Percentiles rank a stretch among this genome's conserved stretches.
These are phyloP conservation scores for Pseudozyma tsukubaensis DNA, from an alignment of 1,284 basidiomycete species.

Conservation along the genomic window DNA sequence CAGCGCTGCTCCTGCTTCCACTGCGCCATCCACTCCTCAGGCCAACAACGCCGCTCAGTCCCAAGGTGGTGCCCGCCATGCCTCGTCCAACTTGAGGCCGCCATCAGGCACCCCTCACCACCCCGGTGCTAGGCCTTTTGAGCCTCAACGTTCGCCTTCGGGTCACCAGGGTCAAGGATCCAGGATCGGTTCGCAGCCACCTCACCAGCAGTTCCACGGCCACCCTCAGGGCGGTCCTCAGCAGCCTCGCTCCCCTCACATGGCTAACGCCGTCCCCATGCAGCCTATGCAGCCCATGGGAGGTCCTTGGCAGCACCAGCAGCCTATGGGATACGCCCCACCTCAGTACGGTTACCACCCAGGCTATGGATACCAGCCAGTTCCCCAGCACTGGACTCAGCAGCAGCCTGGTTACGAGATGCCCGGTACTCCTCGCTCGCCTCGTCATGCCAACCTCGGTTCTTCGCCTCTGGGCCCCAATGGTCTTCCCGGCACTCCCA, in stretches of 20 bases:
- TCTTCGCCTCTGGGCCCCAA: conserved; percentile 61
- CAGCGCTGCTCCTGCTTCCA: conserved; percentile 38
- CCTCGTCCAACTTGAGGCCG: conserved; percentile 53
- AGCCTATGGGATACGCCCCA: conserved; percentile 49
- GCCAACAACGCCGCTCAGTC: conserved; percentile 18
- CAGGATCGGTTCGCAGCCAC: conserved; percentile 37
- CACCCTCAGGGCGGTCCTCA: conserved; percentile 49
- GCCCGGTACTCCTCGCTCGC: conserved; percentile 58
- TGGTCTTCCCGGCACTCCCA: conserved; percentile 55
- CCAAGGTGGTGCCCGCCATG: conserved; percentile 36
- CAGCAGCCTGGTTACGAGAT: conserved; percentile 58
- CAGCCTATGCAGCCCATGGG: conserved; percentile 60
- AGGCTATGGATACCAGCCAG: conserved; percentile 56
- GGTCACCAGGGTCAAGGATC: conserved; percentile 39
- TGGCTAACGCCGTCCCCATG: conserved; percentile 55
- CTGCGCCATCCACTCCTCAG: conserved; percentile 38
- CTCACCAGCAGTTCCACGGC: conserved; percentile 50
- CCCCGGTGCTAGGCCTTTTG: conserved; percentile 49
- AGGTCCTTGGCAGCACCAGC: conserved; percentile 53
- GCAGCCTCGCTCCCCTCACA: conserved; percentile 61
- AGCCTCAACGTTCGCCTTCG: conserved; percentile 57
- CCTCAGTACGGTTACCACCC: conserved; percentile 58
- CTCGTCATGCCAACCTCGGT: conserved; percentile 56
- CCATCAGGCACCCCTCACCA: conserved; percentile 48
- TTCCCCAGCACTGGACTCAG: conserved; percentile 46